Evolutionary conservation across 2,329 filamentous ascomycete genomes (phyloP), one percentile per base, ranked within the genome.

Genomic region (Penicillium glabrum): DNA sequence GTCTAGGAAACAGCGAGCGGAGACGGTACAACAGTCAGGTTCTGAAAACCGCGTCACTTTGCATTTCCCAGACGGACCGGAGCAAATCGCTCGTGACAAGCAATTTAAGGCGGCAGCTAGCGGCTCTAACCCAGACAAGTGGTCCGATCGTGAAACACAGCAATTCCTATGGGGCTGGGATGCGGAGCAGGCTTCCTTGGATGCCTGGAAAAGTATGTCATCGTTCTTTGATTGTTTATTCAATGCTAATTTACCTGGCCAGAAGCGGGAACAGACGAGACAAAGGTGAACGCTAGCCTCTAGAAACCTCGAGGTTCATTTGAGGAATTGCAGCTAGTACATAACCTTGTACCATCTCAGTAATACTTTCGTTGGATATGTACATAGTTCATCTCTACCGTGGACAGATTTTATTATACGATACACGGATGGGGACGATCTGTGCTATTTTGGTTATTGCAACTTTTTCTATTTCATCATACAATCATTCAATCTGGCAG

Each of bases 141-240:
- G 86, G 86, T 80, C 83, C 7, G 86, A 86, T 66, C 83, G 83
- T 13, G 84, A 87, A 58, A 85, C 86, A 43, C 86, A 88, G 68
- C 77, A 81, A 68, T 66, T 72, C 19, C 47, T 75, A 24, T 75
- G 73, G 72, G 71, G 67, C 1, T 73, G 70, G 69, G 72, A 75
- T 63, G 71, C 72, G 2, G 73, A 75, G 53, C 67, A 68, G 51
- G 67, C 58, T 8, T 69, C 69, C 2, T 51, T 71, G 53, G 63
- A 67, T 41, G 61, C 62, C n/a, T 74, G 71, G 71, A 64, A 61
- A 33, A 64, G 69, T 73, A 59, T 46, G 64, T 53, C 19, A 29
- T 16, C 29, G n/a, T 5, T 24, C 19, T n/a, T 14, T 33, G 27
- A 24, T 29, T 47, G 23, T 44, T n/a, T 24, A 3, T 39, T 39